Conservation (phyloP, 345 rosid species). For the Draba incana region DNA sequence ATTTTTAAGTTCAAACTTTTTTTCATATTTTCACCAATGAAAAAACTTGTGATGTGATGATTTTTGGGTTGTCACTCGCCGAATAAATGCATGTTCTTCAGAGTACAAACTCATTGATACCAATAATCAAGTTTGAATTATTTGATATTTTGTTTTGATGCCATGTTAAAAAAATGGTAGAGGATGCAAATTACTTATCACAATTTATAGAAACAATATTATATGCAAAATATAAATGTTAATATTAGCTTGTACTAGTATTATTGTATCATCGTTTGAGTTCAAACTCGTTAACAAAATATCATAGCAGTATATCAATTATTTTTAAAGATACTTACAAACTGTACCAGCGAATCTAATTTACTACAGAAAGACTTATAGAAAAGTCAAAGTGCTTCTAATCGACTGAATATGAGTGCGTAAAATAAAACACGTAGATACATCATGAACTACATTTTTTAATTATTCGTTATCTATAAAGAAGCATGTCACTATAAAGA, state of each 20-base stretch:
- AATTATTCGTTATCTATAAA: not conserved
- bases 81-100: no score
- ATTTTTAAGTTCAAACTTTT: no score
- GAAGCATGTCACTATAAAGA: slow-evolving; percentile 19
- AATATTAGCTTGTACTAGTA: no score
- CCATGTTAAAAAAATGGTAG: not conserved
- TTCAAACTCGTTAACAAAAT: no score
- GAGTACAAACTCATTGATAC: no score
- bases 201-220: no score
- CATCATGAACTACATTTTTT: not conserved
- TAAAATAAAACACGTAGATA: slow-evolving; percentile 21
- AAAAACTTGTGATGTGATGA: not conserved
- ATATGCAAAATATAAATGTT: no score
- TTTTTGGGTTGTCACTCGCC: not conserved
- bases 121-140: not conserved
- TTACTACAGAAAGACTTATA: slow-evolving; percentile 5
- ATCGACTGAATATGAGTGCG: not conserved
- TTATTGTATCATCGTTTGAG: no score
- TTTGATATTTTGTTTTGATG: not conserved
- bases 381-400: slow-evolving; percentile 16
- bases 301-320: no score
- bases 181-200: no score
- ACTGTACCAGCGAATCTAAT: not conserved
- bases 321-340: not conserved
- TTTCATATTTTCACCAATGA: no score